Evolutionary conservation across 495 filamentous ascomycete genomes (phyloP), one percentile per base, ranked within the genome.

Genomic region (Xylaria bambusicola): DNA sequence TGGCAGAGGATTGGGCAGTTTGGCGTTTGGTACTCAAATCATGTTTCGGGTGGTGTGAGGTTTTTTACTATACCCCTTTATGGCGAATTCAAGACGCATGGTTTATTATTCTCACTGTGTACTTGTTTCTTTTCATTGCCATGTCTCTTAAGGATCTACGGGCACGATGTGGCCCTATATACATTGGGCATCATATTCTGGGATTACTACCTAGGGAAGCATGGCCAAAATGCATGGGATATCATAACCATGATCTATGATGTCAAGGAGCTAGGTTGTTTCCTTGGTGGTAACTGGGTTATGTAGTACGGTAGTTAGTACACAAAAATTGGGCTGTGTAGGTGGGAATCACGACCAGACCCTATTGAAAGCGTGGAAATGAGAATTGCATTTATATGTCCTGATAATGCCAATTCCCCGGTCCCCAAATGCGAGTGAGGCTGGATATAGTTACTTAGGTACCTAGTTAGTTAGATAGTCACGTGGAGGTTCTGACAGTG

Each of bases 61-160:
- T 52, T 24, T 17, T 31, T 59, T 33, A 52, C 42, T 8, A 60
- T 60, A 60, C 53, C 52, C 57, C 57, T 59, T 46, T 27, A 17
- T 17, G 40, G 21, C 10, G 35, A 26, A 33, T 21, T 59, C 15
- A 13, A 46, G 57, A 48, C 27, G 49, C 41, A 60, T 23, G 27
- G 40, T 47, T 38, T 17, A 12, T n/a, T 17, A 36, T 40, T 12
- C 40, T 6, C 20, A 46, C 18, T 31, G 8, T 27, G 2, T 35
- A 21, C 7, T 1, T 18, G 18, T 41, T 35, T n/a, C 8, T 41
- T 2, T 15, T 40, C 17, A 12, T 58, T 18, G 6, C 7, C 3
- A 8, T 18, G 15, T 2, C 8, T 13, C 23, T 5, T 10, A 31
- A 15, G 35, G 9, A n/a, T 27, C 12, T 2, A 27, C 0, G 10